Percentiles rank a stretch among this genome's conserved stretches.
These are phyloP conservation scores for Tolypocladium cylindrosporum DNA, from an alignment of 2,329 filamentous ascomycete species.

Conservation along the genomic window DNA sequence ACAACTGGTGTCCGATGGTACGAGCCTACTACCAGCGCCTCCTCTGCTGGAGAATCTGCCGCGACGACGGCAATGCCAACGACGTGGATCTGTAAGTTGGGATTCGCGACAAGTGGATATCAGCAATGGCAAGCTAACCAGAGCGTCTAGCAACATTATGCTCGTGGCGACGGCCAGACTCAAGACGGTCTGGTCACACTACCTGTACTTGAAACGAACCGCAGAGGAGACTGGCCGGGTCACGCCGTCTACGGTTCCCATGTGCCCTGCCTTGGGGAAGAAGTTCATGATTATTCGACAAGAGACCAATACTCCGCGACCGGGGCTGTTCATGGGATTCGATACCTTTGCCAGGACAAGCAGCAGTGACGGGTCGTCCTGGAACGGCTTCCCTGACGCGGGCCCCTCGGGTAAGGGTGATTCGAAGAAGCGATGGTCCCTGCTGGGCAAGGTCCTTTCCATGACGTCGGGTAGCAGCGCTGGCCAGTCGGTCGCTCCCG, in stretches of 20 bases:
- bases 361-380: conserved; percentile 11
- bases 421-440: conserved; percentile 51
- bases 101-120: too few species aligned
- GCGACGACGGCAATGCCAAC: conserved; percentile 58
- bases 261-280: conserved; percentile 73
- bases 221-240: conserved; percentile 46
- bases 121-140: conserved; percentile 12
- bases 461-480: conserved; percentile 15
- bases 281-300: conserved; percentile 83
- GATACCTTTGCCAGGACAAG: conserved; percentile 30
- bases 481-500: neutral
- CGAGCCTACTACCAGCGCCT: conserved; percentile 86
- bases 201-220: conserved; percentile 61
- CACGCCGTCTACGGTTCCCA: conserved; percentile 68
- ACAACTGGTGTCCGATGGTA: conserved; percentile 94
- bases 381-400: conserved; percentile 15
- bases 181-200: conserved; percentile 67
- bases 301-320: conserved; percentile 44
- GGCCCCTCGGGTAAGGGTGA: conserved; percentile 20
- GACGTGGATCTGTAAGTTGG: conserved; percentile 57
- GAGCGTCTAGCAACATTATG: conserved; percentile 53
- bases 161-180: conserved; percentile 57
- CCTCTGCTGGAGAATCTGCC: conserved; percentile 78
- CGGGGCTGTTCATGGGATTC: conserved; percentile 38
- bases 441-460: conserved; percentile 54